These are phyloP conservation scores for Hygrocybe coccinea DNA, from an alignment of 768 basidiomycete genomes.

Conservation along the genomic window DNA sequence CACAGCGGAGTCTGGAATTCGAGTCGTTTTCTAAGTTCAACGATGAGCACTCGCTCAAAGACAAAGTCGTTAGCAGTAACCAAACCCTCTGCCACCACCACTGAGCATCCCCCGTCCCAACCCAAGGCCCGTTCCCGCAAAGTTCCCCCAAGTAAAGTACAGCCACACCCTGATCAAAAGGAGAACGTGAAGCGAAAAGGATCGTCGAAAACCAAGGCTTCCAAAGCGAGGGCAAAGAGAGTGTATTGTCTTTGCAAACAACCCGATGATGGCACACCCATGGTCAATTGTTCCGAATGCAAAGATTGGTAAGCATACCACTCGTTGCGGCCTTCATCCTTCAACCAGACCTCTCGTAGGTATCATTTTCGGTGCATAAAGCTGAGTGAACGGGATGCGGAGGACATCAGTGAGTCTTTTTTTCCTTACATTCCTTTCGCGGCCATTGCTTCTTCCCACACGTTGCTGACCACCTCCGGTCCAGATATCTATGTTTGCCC, in stretches of 20 bases:
- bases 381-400: slow-evolving; percentile 58
- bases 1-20: background rate
- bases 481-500: slow-evolving; percentile 56
- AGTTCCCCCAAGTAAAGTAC: background rate
- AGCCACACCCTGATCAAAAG: background rate
- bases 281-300: slow-evolving; percentile 73
- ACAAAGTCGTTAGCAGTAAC: slow-evolving; percentile 33
- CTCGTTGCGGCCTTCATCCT: slow-evolving; percentile 5
- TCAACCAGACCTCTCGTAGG: slow-evolving; percentile 43
- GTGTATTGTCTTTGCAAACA: slow-evolving; percentile 60
- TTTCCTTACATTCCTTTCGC: background rate
- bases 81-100: slow-evolving; percentile 17
- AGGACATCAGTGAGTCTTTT: slow-evolving; percentile 64
- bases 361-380: slow-evolving; percentile 79
- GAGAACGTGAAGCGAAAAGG: slow-evolving; percentile 3
- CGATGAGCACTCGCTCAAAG: slow-evolving; percentile 46
- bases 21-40: background rate
- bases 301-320: slow-evolving; percentile 53
- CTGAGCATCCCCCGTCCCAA: slow-evolving; percentile 10
- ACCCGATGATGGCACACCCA: slow-evolving; percentile 73
- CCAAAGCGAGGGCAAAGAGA: slow-evolving; percentile 15
- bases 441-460: background rate
- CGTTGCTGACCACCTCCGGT: slow-evolving; percentile 8
- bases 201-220: slow-evolving; percentile 15
- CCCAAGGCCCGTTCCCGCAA: slow-evolving; percentile 14